Base-by-base conservation (phyloP, 2,329 filamentous ascomycete species). In the Domatiomyces catenatus region DNA sequence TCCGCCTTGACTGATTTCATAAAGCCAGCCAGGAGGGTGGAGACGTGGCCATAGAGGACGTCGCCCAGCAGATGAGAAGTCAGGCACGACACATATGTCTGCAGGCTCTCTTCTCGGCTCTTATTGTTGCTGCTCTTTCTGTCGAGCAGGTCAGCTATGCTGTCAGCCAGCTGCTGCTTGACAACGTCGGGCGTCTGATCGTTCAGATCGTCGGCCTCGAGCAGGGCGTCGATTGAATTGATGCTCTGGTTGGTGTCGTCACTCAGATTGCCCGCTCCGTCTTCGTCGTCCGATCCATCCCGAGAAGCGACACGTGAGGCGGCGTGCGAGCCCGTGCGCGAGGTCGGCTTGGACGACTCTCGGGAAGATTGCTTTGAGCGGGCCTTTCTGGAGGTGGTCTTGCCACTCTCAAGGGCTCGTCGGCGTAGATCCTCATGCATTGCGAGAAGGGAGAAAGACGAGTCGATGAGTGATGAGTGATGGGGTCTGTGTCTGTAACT, bases 101-200 rank as follows among this genome's bases (percentile, higher is more conserved):
- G 70, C 47, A 88, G 69, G 26, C 75, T 75, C 42, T 77, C 72
- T 60, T 87, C 83, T 48, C 87, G 79, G 19, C 80, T 79, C 55
- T 84, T 77, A 20, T 75, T 77, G 57, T 81, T 87, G 66, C 82
- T 86, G 57, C 83, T 80, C 72, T 93, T 94, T 60, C 85, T 81
- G 58, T 85, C 79, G 50, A 83, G 73, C 24, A 94, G 76, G 58
- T 84, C 80, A 46, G 82, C 74, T 55, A 93, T 80, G 52, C 81
- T 77, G 54, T 81, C 75, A 24, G 74, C 71, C 32, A 89, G 68
- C 51, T 78, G 75, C 15, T 76, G 68, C 45, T 79, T 75, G 76
- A 84, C 85, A 18, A 70, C 70, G 22, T 74, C 73, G 47, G 72
- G 67, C 10, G 67, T 65, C 17, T 72, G 64, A 22, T 74, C 70